These are phyloP conservation scores for Aspergillus cristatus DNA, from an alignment of 495 filamentous ascomycete species.

Conservation along the genomic window DNA sequence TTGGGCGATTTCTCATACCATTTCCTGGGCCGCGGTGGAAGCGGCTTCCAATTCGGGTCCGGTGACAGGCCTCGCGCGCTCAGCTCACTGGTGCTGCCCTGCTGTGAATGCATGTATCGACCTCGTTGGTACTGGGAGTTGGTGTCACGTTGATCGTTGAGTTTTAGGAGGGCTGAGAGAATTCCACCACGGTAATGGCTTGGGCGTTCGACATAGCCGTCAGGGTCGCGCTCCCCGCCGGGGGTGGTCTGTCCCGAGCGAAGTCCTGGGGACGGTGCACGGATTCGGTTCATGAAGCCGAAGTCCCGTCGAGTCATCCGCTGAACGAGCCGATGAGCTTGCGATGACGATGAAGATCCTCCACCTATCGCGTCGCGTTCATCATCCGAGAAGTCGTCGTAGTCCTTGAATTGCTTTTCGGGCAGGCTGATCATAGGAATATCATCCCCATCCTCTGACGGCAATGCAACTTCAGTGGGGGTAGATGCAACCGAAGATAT, in stretches of 20 bases:
- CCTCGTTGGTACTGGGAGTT: conserved; percentile 11
- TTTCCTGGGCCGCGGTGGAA: conserved; percentile 37
- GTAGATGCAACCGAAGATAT: conserved; percentile 24
- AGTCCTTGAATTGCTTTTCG: conserved; percentile 25
- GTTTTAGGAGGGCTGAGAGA: conserved; percentile 67
- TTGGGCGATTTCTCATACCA: conserved; percentile 55
- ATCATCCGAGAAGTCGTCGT: conserved; percentile 23
- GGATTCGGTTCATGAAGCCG: conserved; percentile 27
- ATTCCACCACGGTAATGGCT: conserved; percentile 66
- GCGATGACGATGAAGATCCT: conserved; percentile 20
- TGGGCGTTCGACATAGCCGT: conserved; percentile 61
- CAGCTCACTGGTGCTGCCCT: conserved; percentile 23
- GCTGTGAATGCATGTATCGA: conserved; percentile 25
- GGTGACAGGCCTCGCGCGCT: conserved; percentile 26
- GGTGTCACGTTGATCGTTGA: conserved; percentile 44
- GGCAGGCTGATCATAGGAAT: conserved; percentile 29
- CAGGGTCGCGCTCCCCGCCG: conserved; percentile 47
- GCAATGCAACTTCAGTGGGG: conserved; percentile 20
- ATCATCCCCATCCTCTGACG: conserved; percentile 28
- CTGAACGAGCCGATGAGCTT: conserved; percentile 26
- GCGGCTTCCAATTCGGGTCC: conserved; percentile 29
- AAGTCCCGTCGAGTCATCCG: conserved; percentile 34
- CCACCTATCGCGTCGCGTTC: conserved; percentile 22
- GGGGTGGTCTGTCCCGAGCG: conserved; percentile 54
- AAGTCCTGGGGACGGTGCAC: conserved; percentile 27